Percentiles rank a stretch among this genome's conserved stretches.
Conservation (phyloP, 371 early-diverging fungal genomes). For the Lichtheimia ramosa region DNA sequence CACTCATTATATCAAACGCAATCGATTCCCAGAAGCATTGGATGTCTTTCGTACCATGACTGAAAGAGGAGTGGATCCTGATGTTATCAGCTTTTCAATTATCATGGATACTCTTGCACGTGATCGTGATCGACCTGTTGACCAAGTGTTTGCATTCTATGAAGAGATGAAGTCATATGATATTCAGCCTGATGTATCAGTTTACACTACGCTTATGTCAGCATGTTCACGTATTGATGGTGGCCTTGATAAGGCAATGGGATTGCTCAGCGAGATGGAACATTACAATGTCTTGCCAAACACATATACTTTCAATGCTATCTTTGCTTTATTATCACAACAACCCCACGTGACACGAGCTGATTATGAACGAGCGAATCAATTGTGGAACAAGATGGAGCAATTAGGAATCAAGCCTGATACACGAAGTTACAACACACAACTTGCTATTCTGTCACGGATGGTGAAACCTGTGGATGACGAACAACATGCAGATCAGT, state of each 20-base stretch:
- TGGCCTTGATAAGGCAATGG: constrained; percentile 24
- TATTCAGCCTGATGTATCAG: constrained; percentile 26
- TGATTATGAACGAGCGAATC: constrained; percentile 15
- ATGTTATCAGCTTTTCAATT: constrained; percentile 35
- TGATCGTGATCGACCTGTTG: constrained; percentile 17
- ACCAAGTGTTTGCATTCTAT: constrained; percentile 31
- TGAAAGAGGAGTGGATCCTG: constrained; percentile 19
- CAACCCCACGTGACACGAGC: not conserved
- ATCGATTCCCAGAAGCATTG: constrained; percentile 31
- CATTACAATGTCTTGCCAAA: constrained; percentile 26
- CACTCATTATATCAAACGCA: constrained; percentile 20
- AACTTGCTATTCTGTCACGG: constrained; percentile 25
- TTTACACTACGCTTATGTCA: constrained; percentile 29
- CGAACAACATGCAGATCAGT: not conserved
- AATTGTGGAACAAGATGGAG: constrained; percentile 30
- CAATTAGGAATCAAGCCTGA: constrained; percentile 25
- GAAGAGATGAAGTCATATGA: constrained; percentile 32
- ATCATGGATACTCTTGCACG: constrained; percentile 39
- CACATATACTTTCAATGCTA: constrained; percentile 31
- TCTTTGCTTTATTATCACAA: constrained; percentile 26
- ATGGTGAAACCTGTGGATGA: constrained; percentile 2
- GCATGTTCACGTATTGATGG: constrained; percentile 19
- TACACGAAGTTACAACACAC: constrained; percentile 37
- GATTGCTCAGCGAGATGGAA: constrained; percentile 36
- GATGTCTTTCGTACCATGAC: constrained; percentile 31